Conservation (phyloP, 495 filamentous ascomycete species). For the Aspergillus sclerotiicarbonarius region DNA sequence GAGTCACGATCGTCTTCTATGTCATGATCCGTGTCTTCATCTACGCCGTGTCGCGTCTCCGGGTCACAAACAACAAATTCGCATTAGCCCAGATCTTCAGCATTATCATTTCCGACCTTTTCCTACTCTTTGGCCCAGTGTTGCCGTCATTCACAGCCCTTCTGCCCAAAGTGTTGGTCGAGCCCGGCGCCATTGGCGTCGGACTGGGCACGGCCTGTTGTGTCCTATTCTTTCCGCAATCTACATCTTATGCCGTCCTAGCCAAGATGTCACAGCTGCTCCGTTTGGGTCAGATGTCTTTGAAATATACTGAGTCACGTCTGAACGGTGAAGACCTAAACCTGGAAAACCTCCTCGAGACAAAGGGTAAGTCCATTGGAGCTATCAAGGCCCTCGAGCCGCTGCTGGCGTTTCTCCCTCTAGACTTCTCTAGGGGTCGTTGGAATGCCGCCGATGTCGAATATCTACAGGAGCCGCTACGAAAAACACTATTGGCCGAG, state of each 20-base stretch:
- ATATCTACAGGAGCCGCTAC: constrained; percentile 11
- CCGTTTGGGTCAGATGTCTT: neutral
- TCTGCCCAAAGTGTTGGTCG: constrained; percentile 12
- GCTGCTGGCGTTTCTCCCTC: constrained; percentile 19
- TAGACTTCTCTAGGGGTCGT: constrained; percentile 19
- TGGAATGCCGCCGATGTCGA: constrained; percentile 19
- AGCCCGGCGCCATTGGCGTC: constrained; percentile 20
- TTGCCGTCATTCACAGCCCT: constrained; percentile 17
- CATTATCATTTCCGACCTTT: constrained; percentile 23
- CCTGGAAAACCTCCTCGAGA: constrained; percentile 1
- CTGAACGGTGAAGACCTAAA: constrained; percentile 7
- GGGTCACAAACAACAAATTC: constrained; percentile 21
- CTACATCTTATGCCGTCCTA: constrained; percentile 15
- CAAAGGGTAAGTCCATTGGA: constrained; percentile 11
- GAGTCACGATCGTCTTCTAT: constrained; percentile 19
- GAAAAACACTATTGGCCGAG: constrained; percentile 9
- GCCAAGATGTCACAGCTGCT: constrained; percentile 13
- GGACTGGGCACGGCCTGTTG: constrained; percentile 16
- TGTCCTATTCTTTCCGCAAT: constrained; percentile 22
- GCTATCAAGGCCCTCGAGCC: constrained; percentile 16
- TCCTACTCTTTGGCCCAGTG: constrained; percentile 15
- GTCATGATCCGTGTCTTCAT: constrained; percentile 21
- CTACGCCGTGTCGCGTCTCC: constrained; percentile 18
- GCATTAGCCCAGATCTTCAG: constrained; percentile 18
- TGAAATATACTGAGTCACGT: constrained; percentile 7